Conservation (phyloP, 75 land plant species). For the Azolla pinnata region DNA sequence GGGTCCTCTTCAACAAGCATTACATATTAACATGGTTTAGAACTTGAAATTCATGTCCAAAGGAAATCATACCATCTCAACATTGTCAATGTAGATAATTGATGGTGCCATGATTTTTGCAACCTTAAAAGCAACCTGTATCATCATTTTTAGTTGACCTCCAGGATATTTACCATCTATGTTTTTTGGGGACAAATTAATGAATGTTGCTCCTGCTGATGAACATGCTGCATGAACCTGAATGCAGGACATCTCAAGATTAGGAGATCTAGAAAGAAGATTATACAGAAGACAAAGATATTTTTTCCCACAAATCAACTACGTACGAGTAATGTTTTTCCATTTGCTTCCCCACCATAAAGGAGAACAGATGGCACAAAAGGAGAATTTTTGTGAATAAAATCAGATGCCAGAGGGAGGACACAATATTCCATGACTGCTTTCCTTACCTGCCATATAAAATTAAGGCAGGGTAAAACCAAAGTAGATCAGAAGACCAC, state of each 20-base stretch:
- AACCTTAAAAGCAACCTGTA: constrained; percentile 29
- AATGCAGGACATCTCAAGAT: background rate
- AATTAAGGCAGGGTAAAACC: too few relatives aligned
- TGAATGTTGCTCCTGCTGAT: constrained; percentile 29
- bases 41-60: too few relatives aligned
- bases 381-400: constrained; percentile 27
- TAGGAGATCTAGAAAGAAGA: background rate
- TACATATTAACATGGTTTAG: background rate
- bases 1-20: background rate
- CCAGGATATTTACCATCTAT: constrained; percentile 36
- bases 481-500: too few relatives aligned
- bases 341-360: constrained; percentile 25
- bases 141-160: constrained; percentile 18
- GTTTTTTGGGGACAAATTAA: constrained; percentile 24
- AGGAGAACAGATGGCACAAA: constrained; percentile 25
- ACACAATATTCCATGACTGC: constrained; percentile 21
- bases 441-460: constrained; percentile 23
- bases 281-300: background rate
- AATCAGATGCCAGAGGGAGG: constrained; percentile 25
- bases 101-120: constrained; percentile 38
- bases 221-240: constrained; percentile 34
- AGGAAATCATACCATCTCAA: constrained; percentile 19
- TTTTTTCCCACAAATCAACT: too few relatives aligned
- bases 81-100: constrained; percentile 26
- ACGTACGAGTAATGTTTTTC: constrained; percentile 31